These are phyloP conservation scores for Hymenoscyphus fraxineus DNA, from an alignment of 2,329 filamentous ascomycete species.

Conservation along the genomic window DNA sequence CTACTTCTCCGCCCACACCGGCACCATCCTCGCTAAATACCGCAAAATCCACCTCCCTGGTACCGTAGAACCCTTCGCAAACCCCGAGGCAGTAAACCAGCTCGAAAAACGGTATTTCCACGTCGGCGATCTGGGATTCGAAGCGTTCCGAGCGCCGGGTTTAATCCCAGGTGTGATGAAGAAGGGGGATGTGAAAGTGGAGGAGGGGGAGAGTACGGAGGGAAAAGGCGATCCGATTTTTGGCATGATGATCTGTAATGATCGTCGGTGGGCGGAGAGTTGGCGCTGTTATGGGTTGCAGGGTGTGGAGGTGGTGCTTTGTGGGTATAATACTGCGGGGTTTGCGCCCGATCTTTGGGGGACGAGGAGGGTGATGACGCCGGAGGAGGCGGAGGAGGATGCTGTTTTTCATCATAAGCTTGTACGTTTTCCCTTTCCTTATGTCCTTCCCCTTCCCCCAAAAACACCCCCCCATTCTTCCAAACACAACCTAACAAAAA, in stretches of 20 bases:
- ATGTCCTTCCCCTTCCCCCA: neutral
- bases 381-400: slow-evolving; percentile 42
- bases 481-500: neutral
- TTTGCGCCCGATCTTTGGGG: slow-evolving; percentile 46
- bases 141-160: slow-evolving; percentile 48
- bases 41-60: slow-evolving; percentile 54
- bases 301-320: slow-evolving; percentile 45
- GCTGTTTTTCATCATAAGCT: slow-evolving; percentile 49
- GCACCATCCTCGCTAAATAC: slow-evolving; percentile 47
- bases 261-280: slow-evolving; percentile 50
- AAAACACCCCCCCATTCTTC: too few relatives aligned
- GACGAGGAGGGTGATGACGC: slow-evolving; percentile 39
- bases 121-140: slow-evolving; percentile 50
- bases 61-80: slow-evolving; percentile 46
- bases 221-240: slow-evolving; percentile 48
- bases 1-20: slow-evolving; percentile 46
- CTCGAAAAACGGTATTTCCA: slow-evolving; percentile 54
- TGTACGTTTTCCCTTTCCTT: neutral
- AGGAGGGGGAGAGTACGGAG: neutral
- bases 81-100: slow-evolving; percentile 48
- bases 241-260: slow-evolving; percentile 54
- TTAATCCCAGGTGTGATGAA: slow-evolving; percentile 40
- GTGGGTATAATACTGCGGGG: slow-evolving; percentile 50
- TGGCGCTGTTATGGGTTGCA: slow-evolving; percentile 51
- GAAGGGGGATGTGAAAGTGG: slow-evolving; percentile 28